Evolutionary conservation across 2,329 filamentous ascomycete species (phyloP).

Genomic region (Epicoccum nigrum): DNA sequence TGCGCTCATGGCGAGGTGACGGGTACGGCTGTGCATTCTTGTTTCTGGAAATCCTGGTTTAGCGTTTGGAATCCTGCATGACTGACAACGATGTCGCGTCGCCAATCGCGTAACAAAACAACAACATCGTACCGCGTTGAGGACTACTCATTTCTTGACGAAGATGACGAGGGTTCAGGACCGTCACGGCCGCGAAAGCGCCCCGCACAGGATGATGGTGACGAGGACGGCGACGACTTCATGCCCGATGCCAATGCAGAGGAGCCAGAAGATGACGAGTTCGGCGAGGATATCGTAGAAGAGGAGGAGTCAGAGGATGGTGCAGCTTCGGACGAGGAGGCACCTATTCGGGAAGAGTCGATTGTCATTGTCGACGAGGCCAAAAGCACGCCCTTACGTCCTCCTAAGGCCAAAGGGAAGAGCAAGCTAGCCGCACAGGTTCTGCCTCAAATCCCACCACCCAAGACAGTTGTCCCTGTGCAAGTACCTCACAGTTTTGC

Average conservation of each 20-base stretch:
- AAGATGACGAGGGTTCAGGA: conserved; percentile 20
- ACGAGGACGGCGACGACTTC: conserved; percentile 36
- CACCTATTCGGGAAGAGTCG: conserved; percentile 12
- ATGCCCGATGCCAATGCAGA: conserved; percentile 33
- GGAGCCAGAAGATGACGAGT: conserved; percentile 32
- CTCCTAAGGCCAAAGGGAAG: conserved; percentile 8
- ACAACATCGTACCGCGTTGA: conserved; percentile 28
- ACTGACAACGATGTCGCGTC: conserved; percentile 25
- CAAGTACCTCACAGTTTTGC: conserved; percentile 21
- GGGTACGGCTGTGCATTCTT: conserved; percentile 4
- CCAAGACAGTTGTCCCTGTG: conserved; percentile 2
- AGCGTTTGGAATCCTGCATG: conserved; percentile 12
- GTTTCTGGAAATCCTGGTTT: conserved; percentile 9
- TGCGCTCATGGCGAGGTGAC: conserved; percentile 5
- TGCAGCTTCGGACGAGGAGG: conserved; percentile 25
- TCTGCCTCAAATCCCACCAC: neutral
- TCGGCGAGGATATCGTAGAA: conserved; percentile 46
- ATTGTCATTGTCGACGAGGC: conserved; percentile 20
- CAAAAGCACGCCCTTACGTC: conserved; percentile 1
- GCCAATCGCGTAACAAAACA: conserved; percentile 30
- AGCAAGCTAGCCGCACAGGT: neutral
- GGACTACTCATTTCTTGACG: conserved; percentile 32
- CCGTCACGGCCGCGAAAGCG: conserved; percentile 18
- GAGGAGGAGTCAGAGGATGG: conserved; percentile 27
- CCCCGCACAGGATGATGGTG: conserved; percentile 19